phyloP scores from a whole-genome alignment of 1,284 basidiomycete species.

The Ganoderma multipileum region DNA sequence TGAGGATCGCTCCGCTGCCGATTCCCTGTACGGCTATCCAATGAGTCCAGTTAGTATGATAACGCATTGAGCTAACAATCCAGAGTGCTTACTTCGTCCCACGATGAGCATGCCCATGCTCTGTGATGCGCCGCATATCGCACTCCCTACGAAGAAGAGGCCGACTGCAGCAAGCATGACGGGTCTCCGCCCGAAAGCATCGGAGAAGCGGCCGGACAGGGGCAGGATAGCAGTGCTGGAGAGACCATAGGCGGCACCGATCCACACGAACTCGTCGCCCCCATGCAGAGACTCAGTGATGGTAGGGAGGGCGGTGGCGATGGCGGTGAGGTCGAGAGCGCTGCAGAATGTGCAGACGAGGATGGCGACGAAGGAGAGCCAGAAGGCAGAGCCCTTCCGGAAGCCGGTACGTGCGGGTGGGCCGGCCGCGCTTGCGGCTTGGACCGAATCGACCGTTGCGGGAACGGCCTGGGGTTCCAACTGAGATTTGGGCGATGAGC shows the following conservation, averaged over 20 bases:
- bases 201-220: slow-evolving; percentile 37
- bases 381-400: slow-evolving; percentile 29
- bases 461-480: not conserved
- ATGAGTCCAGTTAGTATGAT: too few species aligned
- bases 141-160: slow-evolving; percentile 45
- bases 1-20: slow-evolving; percentile 51
- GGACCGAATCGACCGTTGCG: not conserved
- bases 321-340: slow-evolving; percentile 36
- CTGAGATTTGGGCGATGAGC: not conserved
- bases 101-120: slow-evolving; percentile 44
- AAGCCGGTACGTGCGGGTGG: not conserved
- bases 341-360: slow-evolving; percentile 34
- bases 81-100: not conserved
- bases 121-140: slow-evolving; percentile 42
- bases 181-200: slow-evolving; percentile 44
- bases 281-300: slow-evolving; percentile 19
- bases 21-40: slow-evolving; percentile 52
- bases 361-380: slow-evolving; percentile 30
- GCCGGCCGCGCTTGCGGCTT: too few species aligned
- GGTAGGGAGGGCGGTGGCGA: slow-evolving; percentile 21
- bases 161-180: slow-evolving; percentile 38
- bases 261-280: slow-evolving; percentile 5
- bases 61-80: not conserved
- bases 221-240: slow-evolving; percentile 41
- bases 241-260: slow-evolving; percentile 26